Evolutionary conservation across 2,329 filamentous ascomycete species (phyloP).

Genomic region (Calonectria pteridis): DNA sequence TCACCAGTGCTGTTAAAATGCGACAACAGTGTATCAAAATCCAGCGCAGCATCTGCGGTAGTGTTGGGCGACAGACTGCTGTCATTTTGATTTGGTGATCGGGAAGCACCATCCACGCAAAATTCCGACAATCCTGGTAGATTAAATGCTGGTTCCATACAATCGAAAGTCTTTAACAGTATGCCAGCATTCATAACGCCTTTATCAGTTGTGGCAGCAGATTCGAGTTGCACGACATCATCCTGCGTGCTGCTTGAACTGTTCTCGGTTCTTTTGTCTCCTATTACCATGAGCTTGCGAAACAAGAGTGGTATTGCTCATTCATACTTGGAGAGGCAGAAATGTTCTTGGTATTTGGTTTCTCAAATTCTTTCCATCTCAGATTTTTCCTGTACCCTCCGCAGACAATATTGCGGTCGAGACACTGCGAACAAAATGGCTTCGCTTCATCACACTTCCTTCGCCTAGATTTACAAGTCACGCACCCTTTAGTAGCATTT

Average conservation of each 20-base stretch:
- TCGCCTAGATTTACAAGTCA: constrained; percentile 27
- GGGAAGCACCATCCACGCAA: not conserved
- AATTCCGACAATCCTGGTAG: not conserved
- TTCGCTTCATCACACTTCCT: constrained; percentile 32
- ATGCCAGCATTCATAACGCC: not conserved
- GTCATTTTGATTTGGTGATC: not conserved
- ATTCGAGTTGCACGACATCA: not conserved
- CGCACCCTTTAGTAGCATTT: constrained; percentile 14
- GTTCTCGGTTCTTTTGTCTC: not conserved
- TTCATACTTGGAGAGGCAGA: not conserved
- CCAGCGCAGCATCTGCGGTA: not conserved
- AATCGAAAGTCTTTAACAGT: not conserved
- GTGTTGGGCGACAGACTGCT: too few species aligned
- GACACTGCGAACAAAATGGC: constrained; percentile 27
- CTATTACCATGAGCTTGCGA: not conserved
- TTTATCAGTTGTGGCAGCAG: not conserved
- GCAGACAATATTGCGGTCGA: constrained; percentile 14
- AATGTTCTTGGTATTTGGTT: not conserved
- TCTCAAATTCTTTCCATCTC: constrained; percentile 24
- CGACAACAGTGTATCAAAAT: constrained; percentile 18
- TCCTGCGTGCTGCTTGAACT: not conserved
- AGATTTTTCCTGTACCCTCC: constrained; percentile 27
- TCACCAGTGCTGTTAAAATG: not conserved
- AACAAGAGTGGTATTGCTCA: too few species aligned
- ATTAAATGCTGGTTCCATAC: not conserved